Evolutionary conservation across 176 grass and related monocot species (phyloP).

Genomic region (Saccharum officinarum): DNA sequence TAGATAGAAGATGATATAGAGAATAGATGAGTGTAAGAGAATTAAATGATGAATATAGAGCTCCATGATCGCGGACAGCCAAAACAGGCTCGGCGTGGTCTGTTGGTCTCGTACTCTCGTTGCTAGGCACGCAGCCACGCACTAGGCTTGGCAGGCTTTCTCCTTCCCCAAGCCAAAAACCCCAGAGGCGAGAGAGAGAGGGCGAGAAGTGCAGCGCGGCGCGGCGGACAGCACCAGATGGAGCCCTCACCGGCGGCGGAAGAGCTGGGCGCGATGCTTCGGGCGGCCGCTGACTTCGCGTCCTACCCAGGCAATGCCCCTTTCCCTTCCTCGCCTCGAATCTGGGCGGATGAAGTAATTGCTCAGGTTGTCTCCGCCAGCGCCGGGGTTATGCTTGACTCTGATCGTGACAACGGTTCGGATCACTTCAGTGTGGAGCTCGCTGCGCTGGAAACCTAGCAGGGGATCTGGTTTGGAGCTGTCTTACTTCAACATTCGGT

Average conservation of each 20-base stretch:
- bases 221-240: conserved; percentile 17
- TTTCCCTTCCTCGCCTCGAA: not conserved
- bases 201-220: not conserved
- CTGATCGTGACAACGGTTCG: not conserved
- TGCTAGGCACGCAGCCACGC: no score
- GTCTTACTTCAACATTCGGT: not conserved
- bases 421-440: not conserved
- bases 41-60: no score
- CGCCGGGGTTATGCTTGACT: not conserved
- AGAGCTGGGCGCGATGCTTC: conserved; percentile 51
- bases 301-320: conserved; percentile 60
- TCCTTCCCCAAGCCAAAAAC: conserved; percentile 7
- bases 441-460: not conserved
- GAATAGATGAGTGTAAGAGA: no score
- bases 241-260: conserved; percentile 32
- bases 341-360: not conserved
- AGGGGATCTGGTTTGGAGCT: not conserved
- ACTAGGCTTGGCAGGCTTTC: not conserved
- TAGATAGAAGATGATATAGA: no score
- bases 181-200: not conserved
- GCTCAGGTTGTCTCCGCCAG: not conserved
- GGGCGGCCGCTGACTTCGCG: conserved; percentile 69
- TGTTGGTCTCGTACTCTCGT: not conserved
- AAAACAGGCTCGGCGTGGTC: no score
- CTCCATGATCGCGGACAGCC: no score